Percentiles rank a stretch among this genome's conserved stretches.
Conservation (phyloP, 345 rosid species). For the Luvunga scandens region DNA sequence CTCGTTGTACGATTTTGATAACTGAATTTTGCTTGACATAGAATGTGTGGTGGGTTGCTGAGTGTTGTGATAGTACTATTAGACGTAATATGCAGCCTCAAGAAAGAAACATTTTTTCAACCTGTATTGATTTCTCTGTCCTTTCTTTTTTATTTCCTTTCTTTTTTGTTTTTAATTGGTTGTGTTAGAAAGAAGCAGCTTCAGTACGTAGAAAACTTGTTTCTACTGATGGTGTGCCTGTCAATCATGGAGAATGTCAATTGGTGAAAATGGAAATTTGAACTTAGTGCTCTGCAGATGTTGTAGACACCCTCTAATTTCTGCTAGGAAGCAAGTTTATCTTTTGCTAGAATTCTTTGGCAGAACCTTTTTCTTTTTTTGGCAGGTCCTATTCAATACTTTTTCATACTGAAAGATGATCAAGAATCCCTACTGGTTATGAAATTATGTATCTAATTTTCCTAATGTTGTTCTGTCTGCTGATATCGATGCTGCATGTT, state of each 20-base stretch:
- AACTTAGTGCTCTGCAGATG: not conserved
- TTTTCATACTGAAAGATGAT: not conserved
- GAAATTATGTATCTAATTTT: not conserved
- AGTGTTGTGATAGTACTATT: not conserved
- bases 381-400: not conserved
- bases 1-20: not conserved
- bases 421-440: not conserved
- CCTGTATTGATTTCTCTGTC: not conserved
- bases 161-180: not conserved
- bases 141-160: not conserved
- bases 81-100: not conserved
- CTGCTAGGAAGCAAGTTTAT: not conserved
- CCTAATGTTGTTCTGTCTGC: not conserved
- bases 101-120: not conserved
- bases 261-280: not conserved
- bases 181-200: not conserved
- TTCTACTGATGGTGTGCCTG: not conserved
- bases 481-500: conserved; percentile 13
- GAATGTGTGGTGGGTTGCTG: not conserved
- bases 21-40: not conserved
- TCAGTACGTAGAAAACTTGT: not conserved
- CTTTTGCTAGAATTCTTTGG: not conserved
- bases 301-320: not conserved
- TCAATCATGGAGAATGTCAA: not conserved
- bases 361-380: not conserved